Conservation (phyloP, 225 moss, liverwort and hornwort genomes). For the Straminergon stramineum region DNA sequence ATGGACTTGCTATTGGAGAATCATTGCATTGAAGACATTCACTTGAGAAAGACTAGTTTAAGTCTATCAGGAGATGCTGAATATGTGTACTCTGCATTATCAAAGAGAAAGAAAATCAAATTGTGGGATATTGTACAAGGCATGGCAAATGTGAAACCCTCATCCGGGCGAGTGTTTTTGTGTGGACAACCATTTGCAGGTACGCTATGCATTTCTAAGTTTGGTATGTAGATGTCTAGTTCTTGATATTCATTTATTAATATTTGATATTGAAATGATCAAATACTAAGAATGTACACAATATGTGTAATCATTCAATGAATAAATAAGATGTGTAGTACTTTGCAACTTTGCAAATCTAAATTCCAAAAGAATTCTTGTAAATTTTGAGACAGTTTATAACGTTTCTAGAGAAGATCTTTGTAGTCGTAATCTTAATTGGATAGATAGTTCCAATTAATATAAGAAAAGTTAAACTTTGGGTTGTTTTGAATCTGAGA, state of each 20-base stretch:
- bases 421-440: no score
- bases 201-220: neutral
- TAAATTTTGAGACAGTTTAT: neutral
- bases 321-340: neutral
- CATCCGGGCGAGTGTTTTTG: neutral
- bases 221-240: neutral
- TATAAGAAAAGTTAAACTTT: neutral
- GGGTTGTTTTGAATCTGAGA: fast-evolving
- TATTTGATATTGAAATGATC: neutral
- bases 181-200: neutral
- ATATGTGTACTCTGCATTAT: neutral
- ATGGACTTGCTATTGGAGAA: neutral
- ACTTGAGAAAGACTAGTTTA: fast-evolving
- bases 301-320: neutral
- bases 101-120: neutral
- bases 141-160: neutral
- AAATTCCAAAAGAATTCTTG: neutral
- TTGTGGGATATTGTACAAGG: neutral
- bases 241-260: neutral
- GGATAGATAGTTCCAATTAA: neutral
- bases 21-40: neutral
- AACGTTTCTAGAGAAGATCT: neutral
- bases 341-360: neutral
- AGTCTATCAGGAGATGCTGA: fast-evolving
- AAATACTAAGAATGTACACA: neutral